Evolutionary conservation across 768 basidiomycete species (phyloP), one percentile per base, ranked within the genome.

Genomic region (Xerocomus spinulosus): DNA sequence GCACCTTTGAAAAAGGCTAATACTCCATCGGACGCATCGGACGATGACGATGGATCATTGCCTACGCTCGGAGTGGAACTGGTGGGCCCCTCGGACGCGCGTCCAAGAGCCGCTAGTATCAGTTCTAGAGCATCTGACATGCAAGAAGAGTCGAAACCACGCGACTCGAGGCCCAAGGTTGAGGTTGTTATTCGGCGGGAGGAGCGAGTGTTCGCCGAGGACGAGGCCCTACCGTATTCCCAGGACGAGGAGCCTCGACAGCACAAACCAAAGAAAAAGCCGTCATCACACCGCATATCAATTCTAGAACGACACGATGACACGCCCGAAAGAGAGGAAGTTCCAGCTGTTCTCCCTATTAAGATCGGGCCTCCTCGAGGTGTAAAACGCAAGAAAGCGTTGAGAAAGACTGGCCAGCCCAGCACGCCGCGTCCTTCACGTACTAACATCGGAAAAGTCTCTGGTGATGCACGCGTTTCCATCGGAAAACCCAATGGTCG

Each of bases 331-430:
- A 24, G 46, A 7, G 51, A 41, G 23, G 44, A 25, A 5, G 46
- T 40, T n/a, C 15, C 29, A 4, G 2, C 34, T 2, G 20, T n/a
- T 15, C 5, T 14, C 6, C 44, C 25, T 13, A 29, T 53, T 12
- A 64, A 64, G 26, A 4, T 63, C 10, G 65, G 65, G 2, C 64
- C 65, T 25, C 65, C 64, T 20, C 60, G 56, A 23, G 58, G 62
- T 21, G 34, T 36, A 24, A 58, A 55, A 24, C 60, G 53, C 29
- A 33, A 18, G 15, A 17, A 34, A 15, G 29, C 1, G 32, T 18
- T n/a, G 41, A 58, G 6, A 33, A 8, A 23, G 5, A 21, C 49
- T 2, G 29, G 17, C 4, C 12, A 24, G 1, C 1, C 36, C 4
- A 21, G 24, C 3, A 49, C 48, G 21, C 26, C 36, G 7, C 25